phyloP scores from a whole-genome alignment of 805 yeast species.

The Sporopachydermia quercuum region DNA sequence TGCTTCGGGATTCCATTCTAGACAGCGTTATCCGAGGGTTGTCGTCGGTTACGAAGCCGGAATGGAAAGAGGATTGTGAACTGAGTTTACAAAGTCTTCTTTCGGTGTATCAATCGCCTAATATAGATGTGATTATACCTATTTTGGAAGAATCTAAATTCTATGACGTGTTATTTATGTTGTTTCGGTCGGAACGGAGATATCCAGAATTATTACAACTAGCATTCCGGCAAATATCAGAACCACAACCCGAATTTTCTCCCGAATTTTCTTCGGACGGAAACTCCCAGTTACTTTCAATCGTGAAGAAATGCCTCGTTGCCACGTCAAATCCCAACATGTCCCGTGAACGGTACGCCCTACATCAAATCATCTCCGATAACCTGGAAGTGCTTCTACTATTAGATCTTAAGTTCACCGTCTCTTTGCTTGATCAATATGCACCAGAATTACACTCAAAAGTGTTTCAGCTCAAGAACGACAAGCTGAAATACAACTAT shows the following conservation, averaged over 20 bases:
- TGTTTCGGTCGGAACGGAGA: conserved; percentile 39
- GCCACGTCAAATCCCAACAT: neutral
- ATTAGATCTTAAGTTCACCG: conserved; percentile 7
- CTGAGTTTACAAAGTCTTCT: conserved; percentile 61
- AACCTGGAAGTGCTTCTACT: conserved; percentile 9
- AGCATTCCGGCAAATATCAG: conserved; percentile 30
- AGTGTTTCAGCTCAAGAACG: conserved; percentile 5
- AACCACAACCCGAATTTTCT: too few species aligned
- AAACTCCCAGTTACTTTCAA: neutral
- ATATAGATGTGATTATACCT: conserved; percentile 32
- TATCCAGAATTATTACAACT: conserved; percentile 38
- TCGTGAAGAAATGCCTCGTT: neutral
- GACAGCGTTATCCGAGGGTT: conserved; percentile 33
- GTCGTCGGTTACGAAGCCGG: conserved; percentile 25
- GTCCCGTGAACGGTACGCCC: conserved; percentile 3
- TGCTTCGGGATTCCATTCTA: conserved; percentile 47
- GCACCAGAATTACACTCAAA: conserved; percentile 13
- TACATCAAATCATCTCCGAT: conserved; percentile 7
- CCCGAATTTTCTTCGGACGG: neutral
- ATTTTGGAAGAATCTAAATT: conserved; percentile 40
- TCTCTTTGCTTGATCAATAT: conserved; percentile 7
- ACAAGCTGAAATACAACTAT: conserved; percentile 9
- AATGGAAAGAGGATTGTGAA: conserved; percentile 46
- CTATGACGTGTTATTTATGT: conserved; percentile 38
- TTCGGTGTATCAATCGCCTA: conserved; percentile 47